Evolutionary conservation across 208 protist species (phyloP).

Genomic region (Crithidia fasciculata): DNA sequence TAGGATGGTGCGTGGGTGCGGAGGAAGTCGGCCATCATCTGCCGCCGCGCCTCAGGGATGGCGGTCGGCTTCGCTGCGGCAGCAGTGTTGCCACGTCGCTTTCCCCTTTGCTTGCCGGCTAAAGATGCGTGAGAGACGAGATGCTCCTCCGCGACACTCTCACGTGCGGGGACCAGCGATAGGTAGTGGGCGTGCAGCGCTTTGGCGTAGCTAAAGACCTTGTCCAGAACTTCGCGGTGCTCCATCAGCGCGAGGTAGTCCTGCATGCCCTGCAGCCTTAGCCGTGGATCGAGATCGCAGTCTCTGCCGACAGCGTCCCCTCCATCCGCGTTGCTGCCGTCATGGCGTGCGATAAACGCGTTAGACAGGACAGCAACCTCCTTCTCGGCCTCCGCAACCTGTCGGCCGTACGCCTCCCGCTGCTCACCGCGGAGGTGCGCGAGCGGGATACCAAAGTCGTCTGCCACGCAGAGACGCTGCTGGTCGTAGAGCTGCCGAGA

Average conservation of each 20-base stretch:
- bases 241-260: constrained; percentile 43
- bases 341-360: constrained; percentile 10
- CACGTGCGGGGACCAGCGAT: not conserved
- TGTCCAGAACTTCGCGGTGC: constrained; percentile 43
- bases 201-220: constrained; percentile 60
- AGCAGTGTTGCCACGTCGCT: not conserved
- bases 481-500: constrained; percentile 39
- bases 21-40: constrained; percentile 39
- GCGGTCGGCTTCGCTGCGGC: not conserved
- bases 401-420: constrained; percentile 12
- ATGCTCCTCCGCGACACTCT: too few relatives aligned
- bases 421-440: constrained; percentile 25
- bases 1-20: constrained; percentile 38
- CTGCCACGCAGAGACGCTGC: constrained; percentile 33
- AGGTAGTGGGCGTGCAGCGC: constrained; percentile 40
- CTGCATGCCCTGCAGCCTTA: constrained; percentile 34
- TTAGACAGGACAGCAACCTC: not conserved
- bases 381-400: not conserved
- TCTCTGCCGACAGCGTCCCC: constrained; percentile 8
- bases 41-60: constrained; percentile 32
- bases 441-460: constrained; percentile 59
- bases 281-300: constrained; percentile 26
- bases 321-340: not conserved
- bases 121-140: too few relatives aligned
- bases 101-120: not conserved